Evolutionary conservation across 306 rosid genomes (phyloP).

Genomic region (Alnus rubra): DNA sequence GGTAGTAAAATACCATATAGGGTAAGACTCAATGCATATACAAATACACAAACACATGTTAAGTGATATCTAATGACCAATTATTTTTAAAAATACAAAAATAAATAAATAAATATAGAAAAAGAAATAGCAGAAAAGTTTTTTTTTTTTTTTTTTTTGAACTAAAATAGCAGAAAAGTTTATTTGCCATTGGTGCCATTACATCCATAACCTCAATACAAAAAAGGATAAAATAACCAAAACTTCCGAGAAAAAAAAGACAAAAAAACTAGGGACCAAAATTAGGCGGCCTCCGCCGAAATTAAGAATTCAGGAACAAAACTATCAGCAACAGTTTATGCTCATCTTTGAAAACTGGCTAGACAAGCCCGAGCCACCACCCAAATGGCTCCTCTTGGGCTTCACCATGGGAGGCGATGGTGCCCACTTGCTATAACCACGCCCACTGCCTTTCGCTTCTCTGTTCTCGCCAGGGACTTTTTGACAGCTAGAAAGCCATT

Average conservation of each 20-base stretch:
- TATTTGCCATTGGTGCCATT: background rate
- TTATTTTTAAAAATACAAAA: too few relatives aligned
- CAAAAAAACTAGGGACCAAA: background rate
- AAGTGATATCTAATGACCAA: too few relatives aligned
- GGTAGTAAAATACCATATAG: too few relatives aligned
- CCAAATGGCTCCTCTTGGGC: slow-evolving; percentile 38
- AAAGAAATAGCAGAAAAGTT: background rate
- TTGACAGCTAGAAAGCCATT: slow-evolving; percentile 36
- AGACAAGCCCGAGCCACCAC: slow-evolving; percentile 55
- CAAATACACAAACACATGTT: too few relatives aligned
- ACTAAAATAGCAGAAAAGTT: background rate
- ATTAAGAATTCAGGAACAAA: background rate
- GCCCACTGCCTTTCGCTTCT: slow-evolving; percentile 8
- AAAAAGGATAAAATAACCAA: background rate
- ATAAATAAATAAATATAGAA: too few relatives aligned
- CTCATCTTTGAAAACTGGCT: slow-evolving; percentile 61
- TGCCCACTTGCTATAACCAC: slow-evolving; percentile 34
- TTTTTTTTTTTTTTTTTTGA: too few relatives aligned
- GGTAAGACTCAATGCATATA: too few relatives aligned
- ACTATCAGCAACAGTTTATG: slow-evolving; percentile 46
- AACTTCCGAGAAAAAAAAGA: background rate
- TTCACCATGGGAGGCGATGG: slow-evolving; percentile 55
- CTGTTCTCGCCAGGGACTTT: slow-evolving; percentile 4
- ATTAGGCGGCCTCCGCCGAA: background rate
- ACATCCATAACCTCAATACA: background rate